Conservation (phyloP, 2,329 filamentous ascomycete genomes). For the Davidsoniella neocaledoniae region DNA sequence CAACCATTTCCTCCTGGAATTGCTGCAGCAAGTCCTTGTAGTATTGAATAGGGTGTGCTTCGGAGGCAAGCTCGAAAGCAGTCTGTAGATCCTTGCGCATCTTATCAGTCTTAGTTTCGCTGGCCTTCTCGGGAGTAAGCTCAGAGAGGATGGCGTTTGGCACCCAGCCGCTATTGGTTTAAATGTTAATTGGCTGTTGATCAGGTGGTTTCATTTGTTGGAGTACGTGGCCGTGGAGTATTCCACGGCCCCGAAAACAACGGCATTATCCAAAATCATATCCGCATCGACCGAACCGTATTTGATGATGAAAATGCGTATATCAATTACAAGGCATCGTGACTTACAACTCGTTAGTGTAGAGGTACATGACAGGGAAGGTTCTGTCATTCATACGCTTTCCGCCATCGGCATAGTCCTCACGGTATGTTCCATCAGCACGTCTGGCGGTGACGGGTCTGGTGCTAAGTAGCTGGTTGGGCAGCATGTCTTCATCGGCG, state of each 20-base stretch:
- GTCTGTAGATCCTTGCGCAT: slow-evolving; percentile 62
- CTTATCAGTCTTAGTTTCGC: slow-evolving; percentile 53
- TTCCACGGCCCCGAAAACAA: not conserved
- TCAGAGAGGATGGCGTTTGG: slow-evolving; percentile 67
- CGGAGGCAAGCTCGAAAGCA: slow-evolving; percentile 65
- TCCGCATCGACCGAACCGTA: too few species aligned
- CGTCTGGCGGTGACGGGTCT: slow-evolving; percentile 74
- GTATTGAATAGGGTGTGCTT: slow-evolving; percentile 59
- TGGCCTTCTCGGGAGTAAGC: slow-evolving; percentile 57
- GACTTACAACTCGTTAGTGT: slow-evolving; percentile 93
- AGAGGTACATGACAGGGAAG: slow-evolving; percentile 88
- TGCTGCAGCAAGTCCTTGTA: slow-evolving; percentile 69
- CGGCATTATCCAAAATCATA: not conserved
- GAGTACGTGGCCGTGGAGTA: not conserved
- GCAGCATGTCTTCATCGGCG: slow-evolving; percentile 88
- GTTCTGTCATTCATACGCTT: slow-evolving; percentile 73
- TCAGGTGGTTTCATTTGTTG: not conserved
- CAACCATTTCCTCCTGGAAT: slow-evolving; percentile 46
- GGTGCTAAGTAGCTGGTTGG: slow-evolving; percentile 53
- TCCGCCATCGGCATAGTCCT: slow-evolving; percentile 73
- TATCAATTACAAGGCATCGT: not conserved
- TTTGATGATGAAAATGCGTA: not conserved
- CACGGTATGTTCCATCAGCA: slow-evolving; percentile 70
- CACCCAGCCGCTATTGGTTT: slow-evolving; percentile 61
- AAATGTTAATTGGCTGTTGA: not conserved